Base-by-base conservation (phyloP, 83 land plant genomes). In the Thuja plicata region DNA sequence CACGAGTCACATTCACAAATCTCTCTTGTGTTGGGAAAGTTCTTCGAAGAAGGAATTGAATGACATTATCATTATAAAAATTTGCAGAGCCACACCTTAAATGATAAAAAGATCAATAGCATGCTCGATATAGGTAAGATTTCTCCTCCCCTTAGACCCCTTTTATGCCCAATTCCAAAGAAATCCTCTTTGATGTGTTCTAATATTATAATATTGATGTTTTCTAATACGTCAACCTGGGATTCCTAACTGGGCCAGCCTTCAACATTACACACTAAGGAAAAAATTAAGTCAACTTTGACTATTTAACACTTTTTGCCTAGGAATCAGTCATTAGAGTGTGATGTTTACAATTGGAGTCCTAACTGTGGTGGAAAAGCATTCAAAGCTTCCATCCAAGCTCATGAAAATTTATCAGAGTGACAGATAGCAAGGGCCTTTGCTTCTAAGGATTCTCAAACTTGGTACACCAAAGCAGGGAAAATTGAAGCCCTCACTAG, bases 221-320 rank as follows among this genome's bases (percentile, higher is more conserved):
- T n/a, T n/a, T 90, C 88, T 95, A 95, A 89, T 95, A 95, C 92
- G 40, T 95, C 5, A 91, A 87, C 6, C 88, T 95, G 13, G n/a
- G n/a, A n/a, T n/a, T n/a, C n/a, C n/a, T n/a, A n/a, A n/a, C n/a
- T n/a, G n/a, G n/a, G n/a, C n/a, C n/a, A n/a, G n/a, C n/a, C n/a
- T n/a, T n/a, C n/a, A n/a, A n/a, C n/a, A n/a, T n/a, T n/a, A n/a
- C n/a, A n/a, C n/a, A n/a, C n/a, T n/a, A n/a, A n/a, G n/a, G n/a
- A n/a, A n/a, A n/a, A n/a, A n/a, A n/a, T n/a, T n/a, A n/a, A n/a
- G n/a, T n/a, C n/a, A n/a, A n/a, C n/a, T n/a, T n/a, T n/a, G n/a
- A n/a, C n/a, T n/a, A n/a, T n/a, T n/a, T n/a, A n/a, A n/a, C n/a
- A n/a, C n/a, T n/a, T n/a, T n/a, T n/a, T n/a, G n/a, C n/a, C n/a